Conservation (phyloP, 163 green algal genomes). For the Volvox carteri region DNA sequence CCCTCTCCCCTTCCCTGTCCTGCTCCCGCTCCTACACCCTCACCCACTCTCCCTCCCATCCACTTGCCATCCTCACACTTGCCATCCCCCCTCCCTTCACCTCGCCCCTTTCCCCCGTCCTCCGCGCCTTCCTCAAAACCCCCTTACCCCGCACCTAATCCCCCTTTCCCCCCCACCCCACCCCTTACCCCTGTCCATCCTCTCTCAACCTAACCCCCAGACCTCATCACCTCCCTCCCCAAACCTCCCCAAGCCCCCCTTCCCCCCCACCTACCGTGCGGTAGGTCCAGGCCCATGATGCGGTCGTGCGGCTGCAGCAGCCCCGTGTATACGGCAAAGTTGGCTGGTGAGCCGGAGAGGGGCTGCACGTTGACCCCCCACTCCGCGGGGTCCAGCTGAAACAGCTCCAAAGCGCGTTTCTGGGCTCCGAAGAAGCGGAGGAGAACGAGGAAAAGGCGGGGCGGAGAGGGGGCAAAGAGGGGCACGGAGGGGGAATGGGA, state of each 20-base stretch:
- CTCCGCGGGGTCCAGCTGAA: slow-evolving; percentile 93
- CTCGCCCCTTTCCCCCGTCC: background rate
- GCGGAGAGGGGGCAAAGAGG: background rate
- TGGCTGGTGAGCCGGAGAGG: slow-evolving; percentile 86
- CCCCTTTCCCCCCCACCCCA: background rate
- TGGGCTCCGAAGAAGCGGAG: slow-evolving; percentile 42
- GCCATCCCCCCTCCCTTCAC: too few relatives aligned
- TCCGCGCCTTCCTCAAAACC: background rate
- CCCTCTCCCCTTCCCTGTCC: too few relatives aligned
- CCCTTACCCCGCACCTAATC: background rate
- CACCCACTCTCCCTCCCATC: too few relatives aligned
- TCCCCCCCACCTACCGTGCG: slow-evolving; percentile 48
- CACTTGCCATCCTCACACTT: too few relatives aligned
- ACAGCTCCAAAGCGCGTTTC: slow-evolving; percentile 94
- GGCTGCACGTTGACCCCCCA: slow-evolving; percentile 99
- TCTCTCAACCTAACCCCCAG: background rate
- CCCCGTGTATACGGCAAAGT: slow-evolving; percentile 91
- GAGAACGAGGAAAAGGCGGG: too few relatives aligned
- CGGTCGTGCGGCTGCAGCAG: slow-evolving; percentile 97
- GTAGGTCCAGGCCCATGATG: slow-evolving; percentile 99
- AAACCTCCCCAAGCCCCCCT: background rate
- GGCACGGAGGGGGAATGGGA: background rate
- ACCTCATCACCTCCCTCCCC: background rate
- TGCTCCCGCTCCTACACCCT: too few relatives aligned
- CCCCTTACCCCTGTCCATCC: background rate